phyloP scores from a whole-genome alignment of 176 grass and related monocot species.

The Paspalum vaginatum region DNA sequence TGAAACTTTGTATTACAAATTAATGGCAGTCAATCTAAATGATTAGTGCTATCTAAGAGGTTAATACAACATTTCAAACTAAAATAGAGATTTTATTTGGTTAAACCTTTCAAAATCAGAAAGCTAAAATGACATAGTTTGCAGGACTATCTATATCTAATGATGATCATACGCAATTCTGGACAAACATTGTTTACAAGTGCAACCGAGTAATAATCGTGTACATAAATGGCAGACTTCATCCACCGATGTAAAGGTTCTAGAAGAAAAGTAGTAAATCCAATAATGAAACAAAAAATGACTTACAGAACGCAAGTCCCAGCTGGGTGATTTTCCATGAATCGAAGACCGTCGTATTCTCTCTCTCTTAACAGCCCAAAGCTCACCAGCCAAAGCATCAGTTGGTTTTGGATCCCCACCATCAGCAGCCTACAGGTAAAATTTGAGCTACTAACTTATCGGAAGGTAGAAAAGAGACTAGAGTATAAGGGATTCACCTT shows the following conservation, averaged over 20 bases:
- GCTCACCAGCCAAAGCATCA: constrained; percentile 95
- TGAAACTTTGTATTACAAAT: background rate
- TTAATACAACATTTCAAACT: background rate
- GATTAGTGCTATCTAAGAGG: background rate
- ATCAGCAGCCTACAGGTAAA: constrained; percentile 55
- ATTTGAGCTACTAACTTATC: constrained; percentile 23
- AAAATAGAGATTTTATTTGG: background rate
- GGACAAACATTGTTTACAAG: background rate
- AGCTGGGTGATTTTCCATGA: constrained; percentile 90
- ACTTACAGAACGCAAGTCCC: constrained; percentile 97
- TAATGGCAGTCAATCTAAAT: background rate
- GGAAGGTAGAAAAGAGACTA: constrained; percentile 33
- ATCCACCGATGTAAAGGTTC: constrained; percentile 5
- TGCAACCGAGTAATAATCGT: background rate
- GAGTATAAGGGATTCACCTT: constrained; percentile 50
- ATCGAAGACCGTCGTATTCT: constrained; percentile 76
- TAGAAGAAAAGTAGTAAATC: background rate
- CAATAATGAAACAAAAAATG: background rate
- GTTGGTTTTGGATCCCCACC: constrained; percentile 74
- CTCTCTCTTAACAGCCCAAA: constrained; percentile 91
- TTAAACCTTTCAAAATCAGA: constrained; percentile 8
- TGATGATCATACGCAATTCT: background rate
- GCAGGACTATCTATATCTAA: background rate
- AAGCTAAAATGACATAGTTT: background rate
- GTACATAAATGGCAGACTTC: background rate